Conservation (phyloP, 2,329 filamentous ascomycete genomes). For the Colletotrichum falcatum region DNA sequence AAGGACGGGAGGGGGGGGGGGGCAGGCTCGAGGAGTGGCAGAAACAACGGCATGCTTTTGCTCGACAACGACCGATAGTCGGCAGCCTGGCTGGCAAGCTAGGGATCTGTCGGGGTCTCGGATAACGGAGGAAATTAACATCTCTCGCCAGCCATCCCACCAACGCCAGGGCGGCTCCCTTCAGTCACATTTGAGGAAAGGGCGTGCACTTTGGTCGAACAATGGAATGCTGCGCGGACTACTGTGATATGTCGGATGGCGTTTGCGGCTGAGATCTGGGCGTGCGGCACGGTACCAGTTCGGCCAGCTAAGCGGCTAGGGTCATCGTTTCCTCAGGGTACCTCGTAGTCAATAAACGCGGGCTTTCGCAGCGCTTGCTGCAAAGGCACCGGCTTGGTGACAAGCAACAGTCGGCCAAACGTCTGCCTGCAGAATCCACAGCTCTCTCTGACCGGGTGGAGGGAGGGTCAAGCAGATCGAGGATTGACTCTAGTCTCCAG, state of each 20-base stretch:
- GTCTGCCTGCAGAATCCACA: constrained; percentile 9
- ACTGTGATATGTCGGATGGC: constrained; percentile 32
- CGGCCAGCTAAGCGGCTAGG: constrained; percentile 12
- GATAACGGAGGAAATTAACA: constrained; percentile 29
- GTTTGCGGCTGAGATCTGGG: constrained; percentile 37
- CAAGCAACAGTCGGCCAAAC: constrained; percentile 8
- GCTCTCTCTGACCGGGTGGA: constrained; percentile 25
- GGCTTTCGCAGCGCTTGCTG: constrained; percentile 8
- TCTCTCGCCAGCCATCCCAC: constrained; percentile 10
- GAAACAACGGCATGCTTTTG: constrained; percentile 8
- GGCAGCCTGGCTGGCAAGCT: constrained; percentile 23
- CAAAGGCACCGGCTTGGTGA: constrained; percentile 1
- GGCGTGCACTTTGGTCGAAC: constrained; percentile 7
- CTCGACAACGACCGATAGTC: constrained; percentile 9
- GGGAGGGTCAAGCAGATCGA: constrained; percentile 31
- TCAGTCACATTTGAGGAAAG: constrained; percentile 25
- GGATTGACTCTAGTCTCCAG: constrained; percentile 24
- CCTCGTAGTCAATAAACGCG: constrained; percentile 10
- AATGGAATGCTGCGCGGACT: constrained; percentile 16
- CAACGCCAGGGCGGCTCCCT: constrained; percentile 25
- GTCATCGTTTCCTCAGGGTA: constrained; percentile 9
- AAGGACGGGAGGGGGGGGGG: constrained; percentile 5
- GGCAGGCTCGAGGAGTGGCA: constrained; percentile 10
- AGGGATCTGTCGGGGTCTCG: constrained; percentile 22
- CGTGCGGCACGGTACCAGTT: constrained; percentile 3